Evolutionary conservation across 176 grass and related monocot genomes (phyloP), one percentile per base, ranked within the genome.

Genomic region (Stipa capillata): DNA sequence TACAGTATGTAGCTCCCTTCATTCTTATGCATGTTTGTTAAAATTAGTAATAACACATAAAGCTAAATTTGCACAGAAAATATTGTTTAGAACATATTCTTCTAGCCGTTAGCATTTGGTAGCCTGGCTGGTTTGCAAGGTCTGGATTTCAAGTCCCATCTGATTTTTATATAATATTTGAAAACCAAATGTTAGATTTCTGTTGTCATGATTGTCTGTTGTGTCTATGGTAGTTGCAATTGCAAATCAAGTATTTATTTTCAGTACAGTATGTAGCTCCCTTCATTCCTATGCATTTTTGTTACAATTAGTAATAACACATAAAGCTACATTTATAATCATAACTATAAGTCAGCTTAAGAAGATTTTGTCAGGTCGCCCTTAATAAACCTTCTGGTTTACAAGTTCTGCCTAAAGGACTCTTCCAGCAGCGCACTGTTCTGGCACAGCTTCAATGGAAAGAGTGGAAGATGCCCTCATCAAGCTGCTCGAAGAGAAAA

Each of bases 351-450:
- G 50, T 69, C 48, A 60, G 20, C 18, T 79, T 4, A 14, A 4
- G n/a, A 49, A 39, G 18, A 29, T 81, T 69, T 82, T 89, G 51
- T 79, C 81, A 97, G 91, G 72, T 94, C 28, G 85, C 82, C 71
- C 68, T 97, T 61, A 92, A 92, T 78, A 97, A 97, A 74, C 95
- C 95, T 82, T 94, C 92, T 41, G 92, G 95, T 63, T 82, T 97
- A 87, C 95, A 97, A 97, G 92, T 97, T 86, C 82, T 97, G 31
- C 89, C 91, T 65, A 90, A 93, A 81, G 95, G 95, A 43, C 89
- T 97, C 55, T 97, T 97, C 60, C 95, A 97, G 74, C 95, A 94
- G 54, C 87, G 92, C 14, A 97, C 95, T 85, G 89, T 94, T 61
- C 69, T 97, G 56, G 84, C 83, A 37, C 95, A 97, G 32, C 85